Conservation (phyloP, 371 early-diverging fungal species). For the Apophysomyces sp. region DNA sequence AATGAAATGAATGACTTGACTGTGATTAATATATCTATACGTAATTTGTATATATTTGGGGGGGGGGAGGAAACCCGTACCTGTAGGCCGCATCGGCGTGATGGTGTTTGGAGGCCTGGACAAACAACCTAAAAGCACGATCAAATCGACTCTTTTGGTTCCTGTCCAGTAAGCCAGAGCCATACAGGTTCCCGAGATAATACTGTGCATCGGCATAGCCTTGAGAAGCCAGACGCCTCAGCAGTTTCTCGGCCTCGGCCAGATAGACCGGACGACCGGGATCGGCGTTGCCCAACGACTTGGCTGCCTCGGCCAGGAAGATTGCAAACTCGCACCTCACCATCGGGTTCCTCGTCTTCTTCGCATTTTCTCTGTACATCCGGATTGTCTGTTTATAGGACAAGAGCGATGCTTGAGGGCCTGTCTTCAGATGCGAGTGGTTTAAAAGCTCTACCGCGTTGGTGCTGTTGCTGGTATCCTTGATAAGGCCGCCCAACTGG, state of each 20-base stretch:
- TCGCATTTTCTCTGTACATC: conserved; percentile 67
- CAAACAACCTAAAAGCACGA: conserved; percentile 52
- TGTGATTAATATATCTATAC: too few species aligned
- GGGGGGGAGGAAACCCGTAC: conserved; percentile 10
- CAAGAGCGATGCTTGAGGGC: conserved; percentile 46
- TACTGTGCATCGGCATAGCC: conserved; percentile 48
- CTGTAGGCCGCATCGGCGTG: conserved; percentile 50
- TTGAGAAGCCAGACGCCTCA: conserved; percentile 36
- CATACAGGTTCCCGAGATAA: conserved; percentile 46
- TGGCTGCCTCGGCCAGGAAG: conserved; percentile 53
- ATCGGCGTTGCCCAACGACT: conserved; percentile 23
- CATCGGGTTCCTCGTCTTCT: conserved; percentile 60
- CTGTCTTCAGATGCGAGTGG: conserved; percentile 45
- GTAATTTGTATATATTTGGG: too few species aligned
- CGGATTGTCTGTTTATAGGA: conserved; percentile 62
- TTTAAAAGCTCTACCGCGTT: conserved; percentile 10
- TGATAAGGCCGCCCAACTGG: too few species aligned
- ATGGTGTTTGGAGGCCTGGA: conserved; percentile 53
- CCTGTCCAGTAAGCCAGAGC: conserved; percentile 33
- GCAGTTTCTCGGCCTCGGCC: conserved; percentile 42
- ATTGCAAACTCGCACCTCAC: conserved; percentile 68
- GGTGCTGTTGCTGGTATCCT: too few species aligned
- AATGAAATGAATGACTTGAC: neutral
- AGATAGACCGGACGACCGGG: conserved; percentile 10
- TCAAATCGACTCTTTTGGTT: conserved; percentile 47